Conservation (phyloP, 495 filamentous ascomycete species). For the Lophiotrema nucula region DNA sequence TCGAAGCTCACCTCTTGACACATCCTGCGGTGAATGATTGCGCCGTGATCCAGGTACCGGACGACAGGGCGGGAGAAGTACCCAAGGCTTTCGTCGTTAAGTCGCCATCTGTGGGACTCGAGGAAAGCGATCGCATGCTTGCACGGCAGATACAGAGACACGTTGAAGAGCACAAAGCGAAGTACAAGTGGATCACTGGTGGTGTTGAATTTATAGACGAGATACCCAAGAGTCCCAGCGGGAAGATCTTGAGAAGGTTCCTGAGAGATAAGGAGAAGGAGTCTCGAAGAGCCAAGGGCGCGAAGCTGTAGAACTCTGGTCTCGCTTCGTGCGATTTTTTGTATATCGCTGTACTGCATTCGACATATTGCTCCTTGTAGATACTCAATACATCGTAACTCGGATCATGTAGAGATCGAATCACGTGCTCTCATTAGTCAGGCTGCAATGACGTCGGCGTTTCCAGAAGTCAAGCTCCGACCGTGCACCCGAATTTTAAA, state of each 20-base stretch:
- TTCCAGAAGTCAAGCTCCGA: conserved; percentile 8
- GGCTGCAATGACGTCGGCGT: conserved; percentile 26
- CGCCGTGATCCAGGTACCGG: conserved; percentile 77
- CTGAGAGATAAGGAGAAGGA: conserved; percentile 79
- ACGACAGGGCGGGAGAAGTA: conserved; percentile 73
- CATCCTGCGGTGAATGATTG: conserved; percentile 80
- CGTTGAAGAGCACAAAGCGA: conserved; percentile 79
- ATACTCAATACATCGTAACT: background rate
- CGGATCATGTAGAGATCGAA: background rate
- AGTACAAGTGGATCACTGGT: conserved; percentile 87
- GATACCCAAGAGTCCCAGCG: conserved; percentile 87
- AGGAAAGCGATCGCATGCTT: conserved; percentile 59
- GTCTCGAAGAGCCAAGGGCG: conserved; percentile 53
- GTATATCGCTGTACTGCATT: background rate
- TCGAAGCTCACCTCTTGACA: conserved; percentile 83
- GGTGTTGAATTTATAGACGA: conserved; percentile 73
- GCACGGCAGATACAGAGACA: conserved; percentile 67
- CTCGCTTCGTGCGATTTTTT: too few species aligned
- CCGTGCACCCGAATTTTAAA: conserved; percentile 2
- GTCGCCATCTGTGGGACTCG: conserved; percentile 55
- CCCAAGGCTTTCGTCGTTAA: conserved; percentile 89
- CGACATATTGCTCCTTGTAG: background rate
- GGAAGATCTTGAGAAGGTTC: conserved; percentile 83
- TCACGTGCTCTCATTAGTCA: conserved; percentile 1
- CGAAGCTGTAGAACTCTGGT: conserved; percentile 23